phyloP scores from a whole-genome alignment of 306 rosid species.

The Fragaria ananassa region DNA sequence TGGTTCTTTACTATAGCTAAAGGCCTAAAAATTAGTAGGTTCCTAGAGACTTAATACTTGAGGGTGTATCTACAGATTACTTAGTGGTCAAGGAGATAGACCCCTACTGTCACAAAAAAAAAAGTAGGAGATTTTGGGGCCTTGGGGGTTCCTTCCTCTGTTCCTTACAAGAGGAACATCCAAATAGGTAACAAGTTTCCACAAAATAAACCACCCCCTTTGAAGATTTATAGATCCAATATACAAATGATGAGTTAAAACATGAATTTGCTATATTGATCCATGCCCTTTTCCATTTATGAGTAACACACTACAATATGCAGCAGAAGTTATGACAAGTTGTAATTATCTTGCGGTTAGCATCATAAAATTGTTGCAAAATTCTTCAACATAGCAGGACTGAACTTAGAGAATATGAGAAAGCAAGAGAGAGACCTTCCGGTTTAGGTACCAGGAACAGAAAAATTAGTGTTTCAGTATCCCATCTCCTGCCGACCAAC shows the following conservation, averaged over 20 bases:
- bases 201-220: constrained; percentile 8
- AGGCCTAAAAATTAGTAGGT: no score
- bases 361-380: neutral
- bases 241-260: neutral
- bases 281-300: neutral
- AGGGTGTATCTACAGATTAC: neutral
- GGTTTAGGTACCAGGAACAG: neutral
- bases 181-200: constrained; percentile 13
- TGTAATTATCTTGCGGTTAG: neutral
- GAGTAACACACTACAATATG: neutral
- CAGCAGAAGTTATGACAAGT: neutral
- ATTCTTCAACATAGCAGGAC: neutral
- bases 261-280: neutral
- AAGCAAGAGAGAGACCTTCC: constrained; percentile 11
- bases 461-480: neutral
- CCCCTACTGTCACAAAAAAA: constrained; percentile 17
- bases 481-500: constrained; percentile 13
- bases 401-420: neutral
- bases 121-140: no score
- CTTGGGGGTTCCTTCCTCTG: no score
- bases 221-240: neutral
- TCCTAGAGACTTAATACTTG: neutral
- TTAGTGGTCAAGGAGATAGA: neutral
- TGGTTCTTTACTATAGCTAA: neutral
- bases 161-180: neutral